A percentile compares a stretch with the other conserved stretches of the same genome.
Evolutionary conservation across 225 moss, liverwort and hornwort species (phyloP).

Genomic region (Marchantia polymorpha): DNA sequence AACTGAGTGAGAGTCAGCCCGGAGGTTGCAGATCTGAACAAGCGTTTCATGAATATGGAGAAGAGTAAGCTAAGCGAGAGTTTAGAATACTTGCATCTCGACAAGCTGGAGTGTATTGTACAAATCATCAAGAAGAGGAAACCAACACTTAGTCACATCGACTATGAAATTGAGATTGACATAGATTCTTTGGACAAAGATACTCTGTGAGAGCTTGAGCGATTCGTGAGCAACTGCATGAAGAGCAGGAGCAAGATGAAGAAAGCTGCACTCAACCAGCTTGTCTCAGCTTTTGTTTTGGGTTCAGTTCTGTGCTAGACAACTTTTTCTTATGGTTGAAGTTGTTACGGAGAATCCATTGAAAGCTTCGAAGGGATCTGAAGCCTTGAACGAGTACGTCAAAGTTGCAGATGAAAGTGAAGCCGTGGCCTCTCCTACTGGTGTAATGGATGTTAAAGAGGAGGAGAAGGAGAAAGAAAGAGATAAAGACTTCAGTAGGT

Average conservation of each 20-base stretch:
- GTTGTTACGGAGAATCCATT: conserved; percentile 18
- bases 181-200: conserved; percentile 74
- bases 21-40: too few species aligned
- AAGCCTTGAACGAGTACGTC: conserved; percentile 46
- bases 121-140: conserved; percentile 71
- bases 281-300: background rate
- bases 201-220: conserved; percentile 76
- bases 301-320: background rate
- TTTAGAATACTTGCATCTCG: conserved; percentile 58
- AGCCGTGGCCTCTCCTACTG: conserved; percentile 46
- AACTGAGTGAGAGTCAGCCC: too few species aligned
- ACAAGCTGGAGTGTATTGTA: conserved; percentile 76
- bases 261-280: conserved; percentile 30
- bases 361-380: background rate
- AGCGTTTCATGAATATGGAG: conserved; percentile 70
- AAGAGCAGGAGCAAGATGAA: conserved; percentile 66
- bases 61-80: conserved; percentile 65
- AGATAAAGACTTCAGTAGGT: conserved; percentile 29
- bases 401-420: conserved; percentile 61
- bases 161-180: conserved; percentile 72
- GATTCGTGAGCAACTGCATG: conserved; percentile 73
- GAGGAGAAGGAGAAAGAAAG: conserved; percentile 32
- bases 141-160: conserved; percentile 25
- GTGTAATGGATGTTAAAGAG: conserved; percentile 52
- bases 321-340: conserved; percentile 30